phyloP scores from a whole-genome alignment of 495 filamentous ascomycete genomes.

The Trichodelitschia bisporula region DNA sequence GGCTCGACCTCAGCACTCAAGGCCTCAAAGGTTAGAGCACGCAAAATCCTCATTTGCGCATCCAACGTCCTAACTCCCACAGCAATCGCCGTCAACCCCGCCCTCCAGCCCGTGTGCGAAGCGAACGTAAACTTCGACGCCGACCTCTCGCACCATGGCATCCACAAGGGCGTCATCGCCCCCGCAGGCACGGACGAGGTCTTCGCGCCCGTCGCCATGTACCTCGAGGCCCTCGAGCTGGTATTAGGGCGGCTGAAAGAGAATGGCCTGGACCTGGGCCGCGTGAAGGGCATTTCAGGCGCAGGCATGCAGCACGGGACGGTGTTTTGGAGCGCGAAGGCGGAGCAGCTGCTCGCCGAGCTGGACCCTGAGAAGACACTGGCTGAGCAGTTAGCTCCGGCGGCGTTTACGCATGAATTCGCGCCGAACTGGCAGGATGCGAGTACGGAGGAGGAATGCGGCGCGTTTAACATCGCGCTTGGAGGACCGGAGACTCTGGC shows the following conservation, averaged over 20 bases:
- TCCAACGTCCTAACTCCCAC: not conserved
- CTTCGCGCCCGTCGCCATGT: slow-evolving; percentile 79
- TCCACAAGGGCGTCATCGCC: slow-evolving; percentile 66
- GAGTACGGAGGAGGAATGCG: slow-evolving; percentile 78
- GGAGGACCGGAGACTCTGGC: slow-evolving; percentile 44
- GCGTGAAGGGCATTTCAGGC: slow-evolving; percentile 62
- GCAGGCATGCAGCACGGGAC: slow-evolving; percentile 95
- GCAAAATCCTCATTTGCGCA: not conserved
- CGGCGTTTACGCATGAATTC: slow-evolving; percentile 62
- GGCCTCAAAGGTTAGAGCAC: slow-evolving; percentile 49
- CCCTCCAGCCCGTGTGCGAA: slow-evolving; percentile 50
- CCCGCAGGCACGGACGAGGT: slow-evolving; percentile 68
- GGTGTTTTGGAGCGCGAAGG: slow-evolving; percentile 63
- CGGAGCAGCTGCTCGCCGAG: slow-evolving; percentile 25
- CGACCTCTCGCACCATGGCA: slow-evolving; percentile 46
- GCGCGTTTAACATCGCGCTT: slow-evolving; percentile 52
- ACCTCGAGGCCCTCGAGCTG: slow-evolving; percentile 75
- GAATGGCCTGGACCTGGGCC: slow-evolving; percentile 48
- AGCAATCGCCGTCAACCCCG: slow-evolving; percentile 58
- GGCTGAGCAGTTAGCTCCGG: slow-evolving; percentile 6
- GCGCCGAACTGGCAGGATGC: slow-evolving; percentile 96
- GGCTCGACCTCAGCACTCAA: slow-evolving; percentile 91
- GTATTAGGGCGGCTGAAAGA: slow-evolving; percentile 49
- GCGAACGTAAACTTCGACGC: slow-evolving; percentile 54
- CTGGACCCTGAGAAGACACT: slow-evolving; percentile 4